phyloP scores from a whole-genome alignment of 306 rosid species.

The Ochetophila trinervis region DNA sequence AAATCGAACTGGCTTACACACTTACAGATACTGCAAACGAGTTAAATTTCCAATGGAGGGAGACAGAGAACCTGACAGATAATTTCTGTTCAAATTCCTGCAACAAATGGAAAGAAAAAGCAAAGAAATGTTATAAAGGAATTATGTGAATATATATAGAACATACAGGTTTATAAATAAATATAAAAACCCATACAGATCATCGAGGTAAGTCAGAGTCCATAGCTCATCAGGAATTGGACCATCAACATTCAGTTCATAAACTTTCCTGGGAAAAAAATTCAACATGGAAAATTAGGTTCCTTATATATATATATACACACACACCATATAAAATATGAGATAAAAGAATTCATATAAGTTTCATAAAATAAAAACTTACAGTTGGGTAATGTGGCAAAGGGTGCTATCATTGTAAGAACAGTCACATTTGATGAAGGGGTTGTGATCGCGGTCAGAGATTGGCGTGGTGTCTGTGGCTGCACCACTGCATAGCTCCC shows the following conservation, averaged over 20 bases:
- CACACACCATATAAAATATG: no score
- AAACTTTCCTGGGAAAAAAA: slow-evolving; percentile 49
- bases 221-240: slow-evolving; percentile 61
- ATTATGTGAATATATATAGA: neutral
- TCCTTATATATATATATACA: no score
- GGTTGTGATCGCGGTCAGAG: neutral
- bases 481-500: slow-evolving; percentile 55
- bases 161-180: neutral
- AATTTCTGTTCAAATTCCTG: slow-evolving; percentile 58
- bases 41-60: slow-evolving; percentile 58
- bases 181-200: slow-evolving; percentile 43
- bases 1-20: slow-evolving; percentile 15
- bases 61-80: slow-evolving; percentile 62
- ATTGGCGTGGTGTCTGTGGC: slow-evolving; percentile 36
- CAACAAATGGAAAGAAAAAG: slow-evolving; percentile 9
- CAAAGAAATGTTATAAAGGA: neutral
- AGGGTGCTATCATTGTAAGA: slow-evolving; percentile 24
- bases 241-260: slow-evolving; percentile 31
- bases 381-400: slow-evolving; percentile 60
- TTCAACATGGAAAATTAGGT: no score
- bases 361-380: slow-evolving; percentile 1
- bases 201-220: slow-evolving; percentile 56
- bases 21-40: slow-evolving; percentile 60
- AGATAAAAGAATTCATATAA: neutral
- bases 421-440: slow-evolving; percentile 63